phyloP scores from a whole-genome alignment of 352 stramenopile genomes.

The Phytophthora rubi region DNA sequence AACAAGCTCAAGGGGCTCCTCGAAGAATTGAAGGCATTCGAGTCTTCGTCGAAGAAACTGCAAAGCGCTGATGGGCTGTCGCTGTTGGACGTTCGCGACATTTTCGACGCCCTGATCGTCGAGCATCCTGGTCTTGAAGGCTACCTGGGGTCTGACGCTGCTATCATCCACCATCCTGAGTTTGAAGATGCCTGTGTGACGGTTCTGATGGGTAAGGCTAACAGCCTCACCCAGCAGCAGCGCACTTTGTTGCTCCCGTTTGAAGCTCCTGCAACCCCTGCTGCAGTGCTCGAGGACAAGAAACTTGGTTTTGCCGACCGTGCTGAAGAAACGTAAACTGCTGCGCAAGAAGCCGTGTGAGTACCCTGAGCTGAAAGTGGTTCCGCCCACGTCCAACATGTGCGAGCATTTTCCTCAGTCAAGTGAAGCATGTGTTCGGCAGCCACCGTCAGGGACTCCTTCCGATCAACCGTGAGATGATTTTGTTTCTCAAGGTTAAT shows the following conservation, averaged over 20 bases:
- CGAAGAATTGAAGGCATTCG: neutral
- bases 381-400: neutral
- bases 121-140: neutral
- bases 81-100: neutral
- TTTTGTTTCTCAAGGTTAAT: neutral
- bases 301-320: neutral
- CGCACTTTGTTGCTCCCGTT: neutral
- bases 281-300: neutral
- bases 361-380: neutral
- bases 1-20: slow-evolving; percentile 2
- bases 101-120: neutral
- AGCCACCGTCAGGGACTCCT: neutral
- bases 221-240: neutral
- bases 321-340: neutral
- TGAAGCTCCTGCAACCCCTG: neutral
- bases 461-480: neutral
- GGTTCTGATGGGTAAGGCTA: neutral
- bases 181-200: neutral
- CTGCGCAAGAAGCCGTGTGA: neutral
- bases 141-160: neutral
- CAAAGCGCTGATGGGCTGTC: neutral
- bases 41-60: neutral
- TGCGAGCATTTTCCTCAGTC: neutral
- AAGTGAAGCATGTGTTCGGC: neutral
- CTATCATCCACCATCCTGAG: neutral